Evolutionary conservation across 225 moss, liverwort and hornwort species (phyloP), one percentile per base, ranked within the genome.

Genomic region (Sphagnum contortum): DNA sequence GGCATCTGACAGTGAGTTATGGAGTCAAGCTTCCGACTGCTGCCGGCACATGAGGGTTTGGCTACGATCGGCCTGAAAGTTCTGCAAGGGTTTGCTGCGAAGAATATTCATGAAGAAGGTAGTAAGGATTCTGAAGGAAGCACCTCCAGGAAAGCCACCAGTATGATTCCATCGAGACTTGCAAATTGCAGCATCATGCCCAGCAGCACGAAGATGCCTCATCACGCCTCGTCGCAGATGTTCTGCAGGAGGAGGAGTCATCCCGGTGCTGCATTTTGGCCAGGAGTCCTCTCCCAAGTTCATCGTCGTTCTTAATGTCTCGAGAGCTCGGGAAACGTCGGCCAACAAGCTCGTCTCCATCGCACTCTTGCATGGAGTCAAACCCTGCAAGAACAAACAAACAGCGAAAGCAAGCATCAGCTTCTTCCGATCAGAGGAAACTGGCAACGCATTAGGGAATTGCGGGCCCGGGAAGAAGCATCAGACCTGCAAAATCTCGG

Each of bases 111-210:
- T 29, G 29, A 29, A 29, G 29, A 29, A 29, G 29, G 29, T 29
- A 29, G 29, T 29, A 29, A 29, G 29, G 29, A 29, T 29, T 29
- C 29, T 29, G 29, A 29, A 29, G 29, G 29, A 29, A 29, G 29
- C 29, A 29, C 94, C 94, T 47, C 90, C 88, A 4, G 91, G 91
- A 70, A 91, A 87, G 58, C 89, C 84, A 4, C 85, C 88, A 6
- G 84, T 83, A 49, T 91, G 88, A 56, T 91, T 89, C 94, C 94
- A 94, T 13, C 88, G 75, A 44, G 91, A 88, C 70, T 94, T 94
- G 66, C 94, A 91, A 10, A 94, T 85, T 5, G 83, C 91, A 60
- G 94, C 94, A 79, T 94, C 89, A 58, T 91, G 87, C 8, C 94
- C 91, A 4, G 68, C 72, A 2, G 72, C 51, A 56, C 91, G 71